Evolutionary conservation across 331 rosid genomes (phyloP).

Genomic region (Stylosanthes scabra): DNA sequence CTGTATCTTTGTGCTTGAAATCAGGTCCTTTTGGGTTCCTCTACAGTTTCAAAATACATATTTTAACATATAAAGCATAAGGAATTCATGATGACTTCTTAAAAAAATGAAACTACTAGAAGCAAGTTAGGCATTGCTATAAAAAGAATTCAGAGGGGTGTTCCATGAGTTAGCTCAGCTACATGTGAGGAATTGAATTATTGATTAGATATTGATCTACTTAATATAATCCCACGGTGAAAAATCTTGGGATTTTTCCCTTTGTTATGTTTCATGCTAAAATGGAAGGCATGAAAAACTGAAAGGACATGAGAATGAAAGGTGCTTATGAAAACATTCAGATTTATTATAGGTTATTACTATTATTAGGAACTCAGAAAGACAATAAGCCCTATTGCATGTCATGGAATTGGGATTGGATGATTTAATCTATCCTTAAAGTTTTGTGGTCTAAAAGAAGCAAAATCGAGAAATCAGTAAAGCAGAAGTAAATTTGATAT

Average conservation of each 20-base stretch:
- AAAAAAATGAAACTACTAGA: constrained; percentile 9
- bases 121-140: constrained; percentile 1
- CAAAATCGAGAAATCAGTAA: constrained; percentile 4
- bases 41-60: constrained; percentile 48
- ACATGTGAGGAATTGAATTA: constrained; percentile 10
- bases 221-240: constrained; percentile 21
- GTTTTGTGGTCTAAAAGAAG: background rate
- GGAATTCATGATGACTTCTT: constrained; percentile 19
- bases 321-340: background rate
- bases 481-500: background rate
- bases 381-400: background rate
- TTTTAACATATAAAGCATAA: background rate
- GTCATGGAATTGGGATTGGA: background rate
- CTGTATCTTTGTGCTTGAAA: constrained; percentile 95
- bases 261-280: constrained; percentile 2
- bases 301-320: background rate
- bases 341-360: background rate
- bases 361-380: background rate
- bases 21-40: constrained; percentile 90
- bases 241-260: constrained; percentile 13
- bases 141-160: constrained; percentile 9
- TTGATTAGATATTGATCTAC: constrained; percentile 12
- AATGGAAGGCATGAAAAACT: background rate
- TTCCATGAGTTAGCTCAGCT: constrained; percentile 8
- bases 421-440: constrained; percentile 30